Base-by-base conservation (phyloP, 768 basidiomycete species). In the Lactarius pseudohatsudake region DNA sequence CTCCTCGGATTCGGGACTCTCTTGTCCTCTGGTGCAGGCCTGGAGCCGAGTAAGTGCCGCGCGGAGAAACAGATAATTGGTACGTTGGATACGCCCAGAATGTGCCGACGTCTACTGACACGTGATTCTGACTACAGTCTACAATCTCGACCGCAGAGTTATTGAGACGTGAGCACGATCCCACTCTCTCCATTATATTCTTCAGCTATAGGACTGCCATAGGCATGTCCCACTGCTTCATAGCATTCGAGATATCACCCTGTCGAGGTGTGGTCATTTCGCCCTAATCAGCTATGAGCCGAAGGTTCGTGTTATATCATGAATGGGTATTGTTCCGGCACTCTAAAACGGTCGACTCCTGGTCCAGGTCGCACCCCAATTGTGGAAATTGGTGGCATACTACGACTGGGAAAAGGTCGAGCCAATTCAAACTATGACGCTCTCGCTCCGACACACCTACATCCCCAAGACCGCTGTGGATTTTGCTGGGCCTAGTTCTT, bases 401-500 rank as follows among this genome's bases (percentile, higher is more conserved):
- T 85, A 84, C 73, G 85, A 88, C 64, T 76, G 80, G 64, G 67
- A 63, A 38, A 80, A 80, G 78, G 79, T 26, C 79, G 76, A 45
- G 76, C 71, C 72, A 73, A 54, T 36, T 30, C 61, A n/a, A 26
- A 67, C 69, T 6, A 69, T 66, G 18, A 72, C 73, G 18, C 69
- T 80, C 7, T 74, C 72, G 10, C 71, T 81, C 62, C 86, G 88
- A 61, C 90, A 91, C 69, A 92, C 87, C 0, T 92, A 91, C 73
- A 84, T 86, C 79, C 88, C 90, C 11, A 90, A 87, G 72, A 77
- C 78, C 16, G 68, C 79, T 13, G 85, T 90, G 16, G 88, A 92
- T 72, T 91, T 92, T 71, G 87, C 90, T 2, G 91, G 92, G 0
- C 85, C 89, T 4, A 91, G 90, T 72, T 91, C 91, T 76, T 92